A percentile compares a stretch with the other conserved stretches of the same genome.
These are phyloP conservation scores for Tolypocladium ovalisporum DNA, from an alignment of 2,329 filamentous ascomycete genomes.

Conservation along the genomic window DNA sequence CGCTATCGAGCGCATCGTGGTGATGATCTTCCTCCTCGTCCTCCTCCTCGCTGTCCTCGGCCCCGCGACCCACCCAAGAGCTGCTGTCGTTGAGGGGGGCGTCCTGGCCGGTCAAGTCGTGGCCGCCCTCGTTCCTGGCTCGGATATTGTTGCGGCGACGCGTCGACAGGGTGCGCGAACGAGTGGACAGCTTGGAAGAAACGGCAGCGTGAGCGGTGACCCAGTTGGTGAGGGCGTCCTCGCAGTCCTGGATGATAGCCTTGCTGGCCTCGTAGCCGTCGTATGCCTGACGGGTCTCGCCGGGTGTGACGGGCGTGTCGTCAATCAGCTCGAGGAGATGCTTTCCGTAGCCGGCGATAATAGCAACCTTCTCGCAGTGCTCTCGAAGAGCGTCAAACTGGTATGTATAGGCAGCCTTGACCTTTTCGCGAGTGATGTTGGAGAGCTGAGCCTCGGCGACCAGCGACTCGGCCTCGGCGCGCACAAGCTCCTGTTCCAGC, in stretches of 20 bases:
- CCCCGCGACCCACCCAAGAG: constrained; percentile 70
- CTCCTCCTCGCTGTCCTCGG: constrained; percentile 55
- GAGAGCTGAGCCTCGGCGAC: constrained; percentile 96
- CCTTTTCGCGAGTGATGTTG: constrained; percentile 98
- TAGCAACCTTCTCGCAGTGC: constrained; percentile 95
- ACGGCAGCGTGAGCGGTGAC: constrained; percentile 84
- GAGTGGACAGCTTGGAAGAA: constrained; percentile 73
- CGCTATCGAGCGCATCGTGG: constrained; percentile 36
- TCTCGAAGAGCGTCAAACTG: constrained; percentile 96
- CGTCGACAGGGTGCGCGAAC: constrained; percentile 78
- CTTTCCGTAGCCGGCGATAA: constrained; percentile 96
- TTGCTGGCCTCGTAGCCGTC: constrained; percentile 98
- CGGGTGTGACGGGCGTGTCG: constrained; percentile 91
- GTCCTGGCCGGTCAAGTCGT: constrained; percentile 78
- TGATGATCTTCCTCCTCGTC: constrained; percentile 53
- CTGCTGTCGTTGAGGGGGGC: constrained; percentile 66
- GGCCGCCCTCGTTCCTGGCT: constrained; percentile 53
- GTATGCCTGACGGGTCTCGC: constrained; percentile 90
- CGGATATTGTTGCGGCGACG: constrained; percentile 65
- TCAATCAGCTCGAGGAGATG: constrained; percentile 95
- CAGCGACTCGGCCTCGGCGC: constrained; percentile 96
- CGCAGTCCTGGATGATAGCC: constrained; percentile 98
- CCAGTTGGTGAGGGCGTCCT: constrained; percentile 96
- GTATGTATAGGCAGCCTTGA: constrained; percentile 96
- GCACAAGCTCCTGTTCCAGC: constrained; percentile 95